These are phyloP conservation scores for Emydomyces testavorans DNA, from an alignment of 2,329 filamentous ascomycete genomes.

Conservation along the genomic window DNA sequence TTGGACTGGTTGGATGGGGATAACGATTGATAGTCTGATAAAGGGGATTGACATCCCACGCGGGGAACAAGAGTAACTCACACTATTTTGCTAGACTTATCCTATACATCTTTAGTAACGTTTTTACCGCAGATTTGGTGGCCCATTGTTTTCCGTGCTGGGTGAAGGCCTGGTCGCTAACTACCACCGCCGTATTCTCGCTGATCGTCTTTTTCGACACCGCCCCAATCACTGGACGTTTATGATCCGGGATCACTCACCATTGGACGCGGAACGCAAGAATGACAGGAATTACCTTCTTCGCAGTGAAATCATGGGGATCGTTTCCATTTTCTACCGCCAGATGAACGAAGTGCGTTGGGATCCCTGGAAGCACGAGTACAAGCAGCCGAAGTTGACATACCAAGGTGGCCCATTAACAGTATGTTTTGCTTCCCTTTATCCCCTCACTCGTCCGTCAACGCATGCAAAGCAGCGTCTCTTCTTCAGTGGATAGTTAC, in stretches of 20 bases:
- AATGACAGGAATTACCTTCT: slow-evolving; percentile 12
- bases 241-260: slow-evolving; percentile 7
- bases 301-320: slow-evolving; percentile 12
- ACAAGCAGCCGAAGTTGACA: slow-evolving; percentile 4
- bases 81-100: too few species aligned
- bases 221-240: slow-evolving; percentile 9
- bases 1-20: slow-evolving; percentile 7
- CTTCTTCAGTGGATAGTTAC: too few species aligned
- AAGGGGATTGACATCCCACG: neutral
- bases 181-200: neutral
- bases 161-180: neutral
- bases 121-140: slow-evolving; percentile 5
- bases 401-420: slow-evolving; percentile 13
- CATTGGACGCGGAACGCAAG: neutral
- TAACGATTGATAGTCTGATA: neutral
- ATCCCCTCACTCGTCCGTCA: too few species aligned
- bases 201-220: neutral
- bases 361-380: slow-evolving; percentile 6
- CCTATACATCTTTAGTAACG: neutral
- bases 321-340: slow-evolving; percentile 10
- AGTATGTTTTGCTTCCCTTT: slow-evolving; percentile 6
- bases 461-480: too few species aligned
- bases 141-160: slow-evolving; percentile 5
- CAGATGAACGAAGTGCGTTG: slow-evolving; percentile 15
- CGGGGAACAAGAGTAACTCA: neutral